Evolutionary conservation across 2,329 filamentous ascomycete genomes (phyloP).

Genomic region (Mycosphaerella sp.): DNA sequence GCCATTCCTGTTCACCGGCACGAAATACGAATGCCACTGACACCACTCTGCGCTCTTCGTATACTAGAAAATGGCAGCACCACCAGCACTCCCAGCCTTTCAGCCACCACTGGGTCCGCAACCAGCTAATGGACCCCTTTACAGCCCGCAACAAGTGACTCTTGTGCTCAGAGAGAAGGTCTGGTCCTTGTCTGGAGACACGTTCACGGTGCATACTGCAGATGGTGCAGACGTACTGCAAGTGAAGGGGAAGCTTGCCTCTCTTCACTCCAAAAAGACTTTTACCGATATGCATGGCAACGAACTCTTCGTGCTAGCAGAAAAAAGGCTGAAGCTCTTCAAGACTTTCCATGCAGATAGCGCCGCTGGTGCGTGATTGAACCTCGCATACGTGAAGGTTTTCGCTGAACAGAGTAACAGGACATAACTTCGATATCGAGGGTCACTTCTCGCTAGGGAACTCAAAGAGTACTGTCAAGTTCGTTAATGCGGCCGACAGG

Average conservation of each 20-base stretch:
- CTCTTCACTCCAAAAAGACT: slow-evolving; percentile 51
- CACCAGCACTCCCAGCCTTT: slow-evolving; percentile 21
- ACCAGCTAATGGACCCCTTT: slow-evolving; percentile 24
- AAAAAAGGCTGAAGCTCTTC: slow-evolving; percentile 49
- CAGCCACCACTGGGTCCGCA: slow-evolving; percentile 31
- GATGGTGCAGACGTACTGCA: slow-evolving; percentile 51
- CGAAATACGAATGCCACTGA: neutral
- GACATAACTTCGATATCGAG: slow-evolving; percentile 35
- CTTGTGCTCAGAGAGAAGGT: slow-evolving; percentile 52
- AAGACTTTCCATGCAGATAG: slow-evolving; percentile 47
- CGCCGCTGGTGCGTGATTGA: slow-evolving; percentile 9
- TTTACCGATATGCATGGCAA: slow-evolving; percentile 37
- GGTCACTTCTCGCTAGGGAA: slow-evolving; percentile 49
- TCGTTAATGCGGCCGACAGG: slow-evolving; percentile 47
- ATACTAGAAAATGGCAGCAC: neutral
- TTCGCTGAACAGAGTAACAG: neutral
- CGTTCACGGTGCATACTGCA: slow-evolving; percentile 55
- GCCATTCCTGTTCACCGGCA: neutral
- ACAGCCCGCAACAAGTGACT: slow-evolving; percentile 35
- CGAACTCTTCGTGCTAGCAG: slow-evolving; percentile 54
- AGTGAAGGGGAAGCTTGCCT: slow-evolving; percentile 51
- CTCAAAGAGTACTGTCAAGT: slow-evolving; percentile 51
- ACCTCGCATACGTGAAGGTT: neutral
- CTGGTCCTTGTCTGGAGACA: slow-evolving; percentile 57
- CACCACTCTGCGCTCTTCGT: no score